Conservation (phyloP, 2,329 filamentous ascomycete genomes). For the Tolypocladium ovalisporum region DNA sequence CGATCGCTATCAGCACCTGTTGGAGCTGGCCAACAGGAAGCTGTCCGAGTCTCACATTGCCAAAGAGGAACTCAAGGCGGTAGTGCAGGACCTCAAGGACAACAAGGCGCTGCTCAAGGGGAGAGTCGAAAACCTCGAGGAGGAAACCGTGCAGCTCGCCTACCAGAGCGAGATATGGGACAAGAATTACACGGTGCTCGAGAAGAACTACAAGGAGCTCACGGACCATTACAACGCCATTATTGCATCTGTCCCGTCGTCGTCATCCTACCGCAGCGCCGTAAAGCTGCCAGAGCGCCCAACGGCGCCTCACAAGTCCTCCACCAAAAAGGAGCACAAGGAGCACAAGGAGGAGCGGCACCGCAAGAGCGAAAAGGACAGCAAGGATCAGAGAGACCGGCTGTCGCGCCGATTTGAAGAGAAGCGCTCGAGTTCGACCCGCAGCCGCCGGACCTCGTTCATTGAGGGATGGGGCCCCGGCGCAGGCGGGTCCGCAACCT, state of each 20-base stretch:
- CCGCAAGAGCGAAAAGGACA: constrained; percentile 11
- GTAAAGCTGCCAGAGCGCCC: constrained; percentile 14
- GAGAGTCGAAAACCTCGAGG: constrained; percentile 13
- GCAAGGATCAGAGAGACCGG: constrained; percentile 21
- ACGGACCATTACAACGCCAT: constrained; percentile 16
- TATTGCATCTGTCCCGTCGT: constrained; percentile 6
- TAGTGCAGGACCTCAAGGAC: constrained; percentile 7
- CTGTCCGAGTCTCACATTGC: constrained; percentile 13
- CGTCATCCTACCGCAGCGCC: constrained; percentile 13
- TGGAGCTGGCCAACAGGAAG: constrained; percentile 18
- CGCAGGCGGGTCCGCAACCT: constrained; percentile 10
- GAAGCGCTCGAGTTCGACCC: constrained; percentile 12
- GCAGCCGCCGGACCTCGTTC: constrained; percentile 20
- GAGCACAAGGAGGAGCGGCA: constrained; percentile 19
- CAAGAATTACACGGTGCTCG: constrained; percentile 14
- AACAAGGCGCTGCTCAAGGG: constrained; percentile 6
- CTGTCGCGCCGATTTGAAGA: constrained; percentile 27
- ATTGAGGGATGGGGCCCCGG: constrained; percentile 21
- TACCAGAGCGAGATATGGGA: constrained; percentile 3
- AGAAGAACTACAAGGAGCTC: constrained; percentile 18
- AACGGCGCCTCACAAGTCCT: constrained; percentile 12
- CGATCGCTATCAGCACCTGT: constrained; percentile 13
- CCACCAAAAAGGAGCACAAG: constrained; percentile 10
- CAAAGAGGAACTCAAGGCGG: constrained; percentile 9
- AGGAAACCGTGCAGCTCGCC: constrained; percentile 13